These are phyloP conservation scores for Parachaetomium inaequale DNA, from an alignment of 495 filamentous ascomycete genomes.

Conservation along the genomic window DNA sequence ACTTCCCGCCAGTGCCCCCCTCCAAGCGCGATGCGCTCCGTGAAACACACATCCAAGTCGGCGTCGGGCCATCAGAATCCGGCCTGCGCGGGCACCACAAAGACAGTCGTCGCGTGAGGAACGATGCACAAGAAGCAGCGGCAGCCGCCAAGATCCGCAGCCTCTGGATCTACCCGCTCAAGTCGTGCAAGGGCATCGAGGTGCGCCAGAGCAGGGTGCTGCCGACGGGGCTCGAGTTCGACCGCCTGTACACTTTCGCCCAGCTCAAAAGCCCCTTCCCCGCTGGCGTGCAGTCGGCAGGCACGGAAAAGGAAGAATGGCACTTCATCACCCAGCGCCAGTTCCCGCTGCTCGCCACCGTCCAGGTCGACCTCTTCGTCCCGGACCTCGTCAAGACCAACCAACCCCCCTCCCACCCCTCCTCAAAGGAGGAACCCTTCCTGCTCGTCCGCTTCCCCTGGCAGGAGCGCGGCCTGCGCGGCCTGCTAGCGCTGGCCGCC, in stretches of 20 bases:
- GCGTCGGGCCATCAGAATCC: conserved; percentile 38
- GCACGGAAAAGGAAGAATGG: conserved; percentile 56
- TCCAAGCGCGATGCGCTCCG: conserved; percentile 47
- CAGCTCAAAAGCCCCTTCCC: conserved; percentile 58
- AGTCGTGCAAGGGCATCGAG: conserved; percentile 81
- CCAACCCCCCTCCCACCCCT: conserved; percentile 30
- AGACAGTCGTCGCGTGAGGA: conserved; percentile 24
- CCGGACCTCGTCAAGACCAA: conserved; percentile 58
- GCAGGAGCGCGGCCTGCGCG: conserved; percentile 44
- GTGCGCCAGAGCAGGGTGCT: conserved; percentile 62
- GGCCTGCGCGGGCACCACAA: conserved; percentile 27
- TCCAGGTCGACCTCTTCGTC: conserved; percentile 75
- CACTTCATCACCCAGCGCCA: conserved; percentile 75
- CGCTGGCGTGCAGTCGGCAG: conserved; percentile 31
- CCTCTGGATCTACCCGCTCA: conserved; percentile 83
- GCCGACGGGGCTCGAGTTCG: conserved; percentile 70
- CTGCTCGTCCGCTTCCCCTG: conserved; percentile 61
- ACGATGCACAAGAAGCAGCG: conserved; percentile 16
- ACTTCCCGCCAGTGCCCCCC: conserved; percentile 44
- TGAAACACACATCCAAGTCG: conserved; percentile 42
- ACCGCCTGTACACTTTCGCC: conserved; percentile 81
- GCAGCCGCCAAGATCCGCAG: conserved; percentile 56
- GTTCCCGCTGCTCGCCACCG: conserved; percentile 65
- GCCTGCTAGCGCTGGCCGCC: conserved; percentile 35
- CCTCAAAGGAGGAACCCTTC: conserved; percentile 47